Evolutionary conservation across 202 grass and related monocot species (phyloP).

Genomic region (Panicum hallii): DNA sequence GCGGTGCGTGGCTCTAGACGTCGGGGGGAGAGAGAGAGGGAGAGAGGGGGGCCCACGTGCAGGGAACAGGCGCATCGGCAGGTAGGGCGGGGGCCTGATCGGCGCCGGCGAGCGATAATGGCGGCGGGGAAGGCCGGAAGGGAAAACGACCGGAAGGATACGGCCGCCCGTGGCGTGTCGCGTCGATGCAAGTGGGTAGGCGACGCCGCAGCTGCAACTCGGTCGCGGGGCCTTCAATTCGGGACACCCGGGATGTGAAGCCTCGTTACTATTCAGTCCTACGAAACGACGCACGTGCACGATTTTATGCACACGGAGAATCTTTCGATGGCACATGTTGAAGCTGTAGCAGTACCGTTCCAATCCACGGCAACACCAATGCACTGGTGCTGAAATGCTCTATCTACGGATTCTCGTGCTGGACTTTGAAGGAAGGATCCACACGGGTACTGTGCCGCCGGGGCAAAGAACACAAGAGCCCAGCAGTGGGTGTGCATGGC

Average conservation of each 20-base stretch:
- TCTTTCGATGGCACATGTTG: background rate
- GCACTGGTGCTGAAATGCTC: too few species aligned
- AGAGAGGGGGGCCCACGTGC: background rate
- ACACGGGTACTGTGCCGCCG: background rate
- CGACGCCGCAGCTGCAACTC: background rate
- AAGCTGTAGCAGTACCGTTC: background rate
- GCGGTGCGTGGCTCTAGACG: background rate
- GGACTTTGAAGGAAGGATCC: background rate
- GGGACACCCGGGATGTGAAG: background rate
- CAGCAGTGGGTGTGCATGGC: background rate
- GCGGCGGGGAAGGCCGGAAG: background rate
- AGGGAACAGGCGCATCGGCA: background rate
- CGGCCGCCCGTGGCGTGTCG: background rate
- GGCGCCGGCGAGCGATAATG: background rate
- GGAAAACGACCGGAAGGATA: background rate
- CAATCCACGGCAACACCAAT: background rate
- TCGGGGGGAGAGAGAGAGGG: too few species aligned
- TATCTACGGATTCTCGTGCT: background rate
- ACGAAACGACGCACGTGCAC: constrained; percentile 3
- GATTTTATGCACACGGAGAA: background rate
- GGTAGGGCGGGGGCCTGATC: background rate
- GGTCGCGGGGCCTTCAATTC: background rate
- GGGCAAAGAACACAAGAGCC: constrained; percentile 1
- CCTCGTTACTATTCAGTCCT: background rate
- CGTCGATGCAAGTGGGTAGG: background rate